Percentiles rank a stretch among this genome's conserved stretches.
phyloP scores from a whole-genome alignment of 306 rosid genomes.

The Pyrus bretschneideri region DNA sequence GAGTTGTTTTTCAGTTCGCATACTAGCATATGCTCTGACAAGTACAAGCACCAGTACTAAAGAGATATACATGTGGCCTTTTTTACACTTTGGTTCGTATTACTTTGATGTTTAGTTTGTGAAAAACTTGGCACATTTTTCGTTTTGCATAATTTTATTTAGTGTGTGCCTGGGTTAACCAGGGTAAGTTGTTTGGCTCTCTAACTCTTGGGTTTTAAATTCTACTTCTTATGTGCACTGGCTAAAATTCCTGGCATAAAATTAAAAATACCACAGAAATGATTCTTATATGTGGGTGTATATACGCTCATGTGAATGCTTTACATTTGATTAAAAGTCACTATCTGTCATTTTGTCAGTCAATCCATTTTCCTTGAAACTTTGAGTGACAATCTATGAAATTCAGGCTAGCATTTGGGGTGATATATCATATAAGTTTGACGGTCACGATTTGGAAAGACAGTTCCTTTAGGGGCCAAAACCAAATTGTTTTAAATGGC shows the following conservation, averaged over 20 bases:
- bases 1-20: not conserved
- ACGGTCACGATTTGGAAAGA: not conserved
- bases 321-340: not conserved
- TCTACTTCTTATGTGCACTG: not conserved
- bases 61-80: not conserved
- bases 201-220: not conserved
- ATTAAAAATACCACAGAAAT: not conserved
- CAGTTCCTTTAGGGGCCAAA: not conserved
- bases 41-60: not conserved
- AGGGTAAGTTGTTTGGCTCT: not conserved
- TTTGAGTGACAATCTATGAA: not conserved
- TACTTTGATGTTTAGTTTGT: not conserved
- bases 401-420: not conserved
- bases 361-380: not conserved
- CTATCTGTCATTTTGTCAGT: not conserved
- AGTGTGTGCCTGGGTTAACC: not conserved
- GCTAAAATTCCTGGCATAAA: not conserved
- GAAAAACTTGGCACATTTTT: not conserved
- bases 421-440: not conserved
- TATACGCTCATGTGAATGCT: not conserved
- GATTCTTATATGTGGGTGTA: not conserved
- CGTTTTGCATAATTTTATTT: not conserved
- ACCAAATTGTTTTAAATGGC: not conserved
- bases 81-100: not conserved
- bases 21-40: not conserved